These are phyloP conservation scores for Diplodia corticola DNA, from an alignment of 2,329 filamentous ascomycete species.

Conservation along the genomic window DNA sequence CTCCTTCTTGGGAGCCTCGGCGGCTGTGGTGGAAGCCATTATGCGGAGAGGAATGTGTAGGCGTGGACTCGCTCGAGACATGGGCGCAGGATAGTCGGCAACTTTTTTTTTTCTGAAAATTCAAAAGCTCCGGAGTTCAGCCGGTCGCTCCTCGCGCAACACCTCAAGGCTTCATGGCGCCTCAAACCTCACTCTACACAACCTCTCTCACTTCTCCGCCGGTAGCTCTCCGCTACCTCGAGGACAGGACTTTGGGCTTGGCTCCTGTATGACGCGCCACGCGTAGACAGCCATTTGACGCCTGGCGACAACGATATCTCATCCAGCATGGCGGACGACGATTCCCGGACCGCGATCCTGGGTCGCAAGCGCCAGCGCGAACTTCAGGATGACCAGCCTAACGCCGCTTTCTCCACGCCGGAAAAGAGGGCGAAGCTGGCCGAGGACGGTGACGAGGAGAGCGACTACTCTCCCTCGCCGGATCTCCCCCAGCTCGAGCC, in stretches of 20 bases:
- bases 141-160: neutral
- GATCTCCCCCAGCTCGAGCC: neutral
- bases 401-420: neutral
- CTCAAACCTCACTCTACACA: neutral
- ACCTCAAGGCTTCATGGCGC: neutral
- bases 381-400: neutral
- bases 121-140: neutral
- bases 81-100: neutral
- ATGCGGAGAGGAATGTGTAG: neutral
- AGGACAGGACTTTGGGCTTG: neutral
- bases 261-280: neutral
- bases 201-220: neutral
- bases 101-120: constrained; percentile 17
- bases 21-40: constrained; percentile 9
- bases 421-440: constrained; percentile 12
- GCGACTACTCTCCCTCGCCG: constrained; percentile 4
- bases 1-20: constrained; percentile 13
- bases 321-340: constrained; percentile 25
- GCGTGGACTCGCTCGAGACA: no score
- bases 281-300: neutral
- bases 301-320: neutral
- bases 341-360: constrained; percentile 50
- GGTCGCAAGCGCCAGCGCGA: constrained; percentile 39
- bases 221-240: neutral
- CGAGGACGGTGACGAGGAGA: neutral